A percentile compares a stretch with the other conserved stretches of the same genome.
Evolutionary conservation across 331 rosid species (phyloP).

Genomic region (Saraca asoca): DNA sequence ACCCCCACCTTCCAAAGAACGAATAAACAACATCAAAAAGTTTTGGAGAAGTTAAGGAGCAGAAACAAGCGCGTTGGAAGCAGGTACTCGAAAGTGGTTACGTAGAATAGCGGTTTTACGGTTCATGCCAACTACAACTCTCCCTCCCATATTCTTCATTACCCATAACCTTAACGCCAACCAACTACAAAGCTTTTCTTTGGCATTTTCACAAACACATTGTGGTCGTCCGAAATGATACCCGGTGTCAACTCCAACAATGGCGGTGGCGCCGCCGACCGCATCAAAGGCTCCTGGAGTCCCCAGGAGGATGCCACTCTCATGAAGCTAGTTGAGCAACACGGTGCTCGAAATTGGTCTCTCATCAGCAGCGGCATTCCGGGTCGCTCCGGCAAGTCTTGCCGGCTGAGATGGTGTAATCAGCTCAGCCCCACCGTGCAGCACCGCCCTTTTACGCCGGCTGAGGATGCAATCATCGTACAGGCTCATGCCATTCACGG

Average conservation of each 20-base stretch:
- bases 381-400: constrained; percentile 85
- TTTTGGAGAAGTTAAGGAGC: constrained; percentile 17
- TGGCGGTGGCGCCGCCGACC: constrained; percentile 31
- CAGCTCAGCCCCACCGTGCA: constrained; percentile 85
- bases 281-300: constrained; percentile 86
- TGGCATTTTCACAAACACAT: constrained; percentile 24
- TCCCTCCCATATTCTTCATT: constrained; percentile 17
- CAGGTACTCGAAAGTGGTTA: constrained; percentile 39
- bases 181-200: not conserved
- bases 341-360: constrained; percentile 87
- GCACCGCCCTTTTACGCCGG: constrained; percentile 69
- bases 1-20: constrained; percentile 35
- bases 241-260: not conserved
- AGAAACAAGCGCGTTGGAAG: constrained; percentile 49
- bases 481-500: constrained; percentile 67
- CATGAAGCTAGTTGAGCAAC: constrained; percentile 53
- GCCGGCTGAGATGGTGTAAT: constrained; percentile 89
- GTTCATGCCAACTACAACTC: constrained; percentile 60
- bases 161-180: not conserved
- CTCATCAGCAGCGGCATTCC: constrained; percentile 70
- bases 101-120: constrained; percentile 50
- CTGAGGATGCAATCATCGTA: constrained; percentile 60
- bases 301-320: constrained; percentile 74
- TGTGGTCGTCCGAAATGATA: not conserved
- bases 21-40: constrained; percentile 3